Evolutionary conservation across 2,329 filamentous ascomycete species (phyloP).

Genomic region (Epichloe bromicola): DNA sequence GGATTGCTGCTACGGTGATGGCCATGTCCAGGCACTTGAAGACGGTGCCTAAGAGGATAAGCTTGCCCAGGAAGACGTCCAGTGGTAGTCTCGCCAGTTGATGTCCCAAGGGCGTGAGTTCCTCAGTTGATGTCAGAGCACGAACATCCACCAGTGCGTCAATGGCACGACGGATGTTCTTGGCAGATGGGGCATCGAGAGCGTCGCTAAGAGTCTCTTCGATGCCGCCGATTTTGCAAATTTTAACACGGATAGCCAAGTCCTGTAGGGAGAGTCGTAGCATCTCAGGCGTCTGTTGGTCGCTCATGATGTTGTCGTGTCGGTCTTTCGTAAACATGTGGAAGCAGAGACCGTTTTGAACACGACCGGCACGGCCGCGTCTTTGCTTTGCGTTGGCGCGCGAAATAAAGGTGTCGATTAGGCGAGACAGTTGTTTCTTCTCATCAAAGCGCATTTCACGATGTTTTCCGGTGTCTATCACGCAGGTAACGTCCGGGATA

Average conservation of each 20-base stretch:
- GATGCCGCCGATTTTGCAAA: constrained; percentile 88
- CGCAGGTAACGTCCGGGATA: constrained; percentile 93
- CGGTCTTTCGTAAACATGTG: constrained; percentile 87
- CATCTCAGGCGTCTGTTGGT: constrained; percentile 95
- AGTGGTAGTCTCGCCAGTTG: constrained; percentile 82
- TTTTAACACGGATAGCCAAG: constrained; percentile 89
- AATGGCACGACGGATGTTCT: constrained; percentile 86
- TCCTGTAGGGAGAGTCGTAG: constrained; percentile 88
- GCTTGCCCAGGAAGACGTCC: constrained; percentile 88
- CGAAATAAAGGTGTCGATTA: constrained; percentile 92
- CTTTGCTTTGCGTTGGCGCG: constrained; percentile 92
- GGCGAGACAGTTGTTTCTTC: constrained; percentile 72
- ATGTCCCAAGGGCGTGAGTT: constrained; percentile 72
- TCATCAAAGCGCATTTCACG: constrained; percentile 97
- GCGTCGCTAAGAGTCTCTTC: constrained; percentile 81
- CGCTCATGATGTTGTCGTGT: constrained; percentile 72
- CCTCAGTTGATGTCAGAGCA: constrained; percentile 68
- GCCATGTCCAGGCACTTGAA: constrained; percentile 89
- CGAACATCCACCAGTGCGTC: constrained; percentile 89
- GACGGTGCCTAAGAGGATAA: constrained; percentile 73
- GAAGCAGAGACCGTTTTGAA: constrained; percentile 89
- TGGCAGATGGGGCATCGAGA: constrained; percentile 76
- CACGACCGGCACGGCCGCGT: constrained; percentile 84
- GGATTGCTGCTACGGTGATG: constrained; percentile 80
- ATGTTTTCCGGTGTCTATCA: constrained; percentile 93